These are phyloP conservation scores for Podospora anserina DNA, from an alignment of 495 filamentous ascomycete species.

Conservation along the genomic window DNA sequence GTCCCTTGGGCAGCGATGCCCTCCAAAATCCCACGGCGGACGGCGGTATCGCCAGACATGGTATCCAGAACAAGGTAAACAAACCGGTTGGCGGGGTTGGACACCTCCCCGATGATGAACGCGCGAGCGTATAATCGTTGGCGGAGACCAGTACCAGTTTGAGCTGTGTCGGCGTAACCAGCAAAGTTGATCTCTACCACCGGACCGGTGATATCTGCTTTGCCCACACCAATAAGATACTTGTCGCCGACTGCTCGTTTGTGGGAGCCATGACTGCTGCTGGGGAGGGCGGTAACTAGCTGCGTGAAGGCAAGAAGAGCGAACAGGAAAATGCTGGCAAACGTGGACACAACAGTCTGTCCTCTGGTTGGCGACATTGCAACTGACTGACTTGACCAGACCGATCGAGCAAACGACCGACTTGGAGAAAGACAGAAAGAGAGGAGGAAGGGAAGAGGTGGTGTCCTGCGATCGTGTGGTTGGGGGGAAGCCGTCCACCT, in stretches of 20 bases:
- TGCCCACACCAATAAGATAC: constrained; percentile 84
- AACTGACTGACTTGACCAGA: neutral
- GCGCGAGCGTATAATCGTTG: constrained; percentile 84
- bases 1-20: constrained; percentile 59
- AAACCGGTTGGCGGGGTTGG: constrained; percentile 68
- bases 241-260: constrained; percentile 43
- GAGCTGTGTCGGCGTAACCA: constrained; percentile 76
- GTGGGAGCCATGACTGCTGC: neutral
- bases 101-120: constrained; percentile 79
- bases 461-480: neutral
- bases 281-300: constrained; percentile 7
- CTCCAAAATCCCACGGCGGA: constrained; percentile 79
- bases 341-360: constrained; percentile 8
- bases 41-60: constrained; percentile 80
- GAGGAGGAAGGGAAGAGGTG: neutral
- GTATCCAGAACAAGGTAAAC: constrained; percentile 85
- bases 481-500: neutral
- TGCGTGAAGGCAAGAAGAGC: constrained; percentile 22
- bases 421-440: neutral
- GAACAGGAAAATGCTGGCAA: neutral
- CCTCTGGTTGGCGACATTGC: neutral
- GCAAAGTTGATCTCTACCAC: constrained; percentile 52
- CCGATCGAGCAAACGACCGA: neutral
- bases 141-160: constrained; percentile 75
- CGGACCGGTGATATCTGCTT: constrained; percentile 91